Conservation (phyloP, 805 yeast species). For the Tetrapisispora namnaoensis region DNA sequence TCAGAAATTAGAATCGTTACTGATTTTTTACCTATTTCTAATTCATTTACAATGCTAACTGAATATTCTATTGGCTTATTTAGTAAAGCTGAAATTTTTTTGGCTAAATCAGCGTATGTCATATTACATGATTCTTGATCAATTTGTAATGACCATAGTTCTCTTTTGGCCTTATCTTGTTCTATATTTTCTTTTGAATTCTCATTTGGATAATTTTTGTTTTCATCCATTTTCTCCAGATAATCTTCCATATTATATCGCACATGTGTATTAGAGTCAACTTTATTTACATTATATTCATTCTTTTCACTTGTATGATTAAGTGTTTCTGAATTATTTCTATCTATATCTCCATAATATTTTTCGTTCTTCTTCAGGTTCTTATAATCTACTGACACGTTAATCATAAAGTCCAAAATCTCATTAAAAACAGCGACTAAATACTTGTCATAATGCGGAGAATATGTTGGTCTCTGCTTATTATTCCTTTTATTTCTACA, state of each 20-base stretch:
- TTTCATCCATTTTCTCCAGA: not conserved
- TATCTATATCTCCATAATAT: not conserved
- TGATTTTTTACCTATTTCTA: slow-evolving; percentile 13
- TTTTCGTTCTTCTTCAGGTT: not conserved
- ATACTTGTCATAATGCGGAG: slow-evolving; percentile 1
- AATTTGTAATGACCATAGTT: slow-evolving; percentile 20
- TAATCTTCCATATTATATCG: not conserved
- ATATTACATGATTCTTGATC: slow-evolving; percentile 20
- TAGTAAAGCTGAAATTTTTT: slow-evolving; percentile 15
- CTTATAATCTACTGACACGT: slow-evolving; percentile 6
- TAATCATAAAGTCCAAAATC: slow-evolving; percentile 18
- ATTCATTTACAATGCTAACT: slow-evolving; percentile 10
- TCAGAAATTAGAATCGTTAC: slow-evolving; percentile 16
- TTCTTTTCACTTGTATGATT: not conserved
- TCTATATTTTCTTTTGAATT: not conserved
- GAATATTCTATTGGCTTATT: slow-evolving; percentile 22
- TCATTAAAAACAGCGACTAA: slow-evolving; percentile 9
- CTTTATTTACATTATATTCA: not conserved
- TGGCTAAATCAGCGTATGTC: slow-evolving; percentile 19
- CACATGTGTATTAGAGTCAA: not conserved
- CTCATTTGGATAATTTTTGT: not conserved
- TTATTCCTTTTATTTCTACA: slow-evolving; percentile 18
- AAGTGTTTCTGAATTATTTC: not conserved
- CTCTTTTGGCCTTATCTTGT: not conserved
- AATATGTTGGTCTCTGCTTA: not conserved